Base-by-base conservation (phyloP, 352 stramenopile species). In the Globisporangium ultimum region DNA sequence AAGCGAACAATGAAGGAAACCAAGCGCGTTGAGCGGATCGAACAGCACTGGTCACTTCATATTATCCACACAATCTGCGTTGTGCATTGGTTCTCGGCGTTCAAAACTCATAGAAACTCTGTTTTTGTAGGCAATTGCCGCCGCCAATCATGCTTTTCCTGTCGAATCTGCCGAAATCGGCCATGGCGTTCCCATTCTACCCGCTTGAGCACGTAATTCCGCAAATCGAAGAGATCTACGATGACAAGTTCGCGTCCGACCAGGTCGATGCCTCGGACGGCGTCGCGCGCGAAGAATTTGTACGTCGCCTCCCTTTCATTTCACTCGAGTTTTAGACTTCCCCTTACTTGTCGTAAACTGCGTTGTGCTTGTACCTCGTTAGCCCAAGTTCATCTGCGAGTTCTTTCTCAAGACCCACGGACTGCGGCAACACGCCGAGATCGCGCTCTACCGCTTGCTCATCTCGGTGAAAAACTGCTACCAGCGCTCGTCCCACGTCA, bases 201-300 rank as follows among this genome's bases (percentile, higher is more conserved):
- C 62, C 68, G 34, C 56, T 87, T 3, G 69, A 75, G 20, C 48
- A 75, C 0, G 74, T 89, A 9, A 71, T 88, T 17, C 28, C 61
- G 12, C 76, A 79, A 48, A 88, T 92, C 34, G 82, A 92, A 60
- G 55, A 50, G 15, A 86, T 92, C n/a, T 92, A 90, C 53, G 74
- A 92, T 55, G 80, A 89, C 65, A 92, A 92, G 55, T 84, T 85
- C 20, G 61, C 54, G 8, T 87, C 78, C 2, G 82, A 92, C 42
- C 65, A 67, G 48, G 69, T 61, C 5, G 82, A 92, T 48, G 72
- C 79, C 57, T 67, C 72, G 0, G 82, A 92, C 28, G 80, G 82
- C 18, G 78, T 89, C 17, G 78, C 72, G 5, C 67, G 66, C 21
- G 75, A 85, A 66, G 80, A 87, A 20, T 42, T 89, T 59, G 67